Evolutionary conservation across 306 rosid species (phyloP).

Genomic region (Acacia melanoxylon): DNA sequence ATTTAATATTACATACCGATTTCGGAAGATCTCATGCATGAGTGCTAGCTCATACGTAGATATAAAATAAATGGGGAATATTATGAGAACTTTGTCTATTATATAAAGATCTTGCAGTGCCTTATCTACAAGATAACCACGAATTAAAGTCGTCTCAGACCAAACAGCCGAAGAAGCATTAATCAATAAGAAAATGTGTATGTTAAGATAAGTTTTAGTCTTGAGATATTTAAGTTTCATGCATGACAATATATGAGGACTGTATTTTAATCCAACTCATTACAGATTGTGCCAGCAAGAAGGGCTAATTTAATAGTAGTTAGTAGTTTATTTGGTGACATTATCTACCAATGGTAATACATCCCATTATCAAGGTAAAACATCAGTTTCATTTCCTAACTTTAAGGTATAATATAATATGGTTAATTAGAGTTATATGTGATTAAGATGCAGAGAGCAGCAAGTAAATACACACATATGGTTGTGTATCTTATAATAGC

Average conservation of each 20-base stretch:
- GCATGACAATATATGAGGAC: neutral
- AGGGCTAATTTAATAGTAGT: neutral
- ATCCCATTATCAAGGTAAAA: neutral
- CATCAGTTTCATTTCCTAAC: neutral
- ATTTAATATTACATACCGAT: neutral
- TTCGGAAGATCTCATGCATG: neutral
- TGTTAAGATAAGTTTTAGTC: neutral
- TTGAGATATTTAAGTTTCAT: neutral
- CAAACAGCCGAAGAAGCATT: constrained; percentile 5
- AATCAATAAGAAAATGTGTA: neutral
- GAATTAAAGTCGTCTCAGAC: neutral
- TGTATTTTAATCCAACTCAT: neutral
- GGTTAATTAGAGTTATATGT: neutral
- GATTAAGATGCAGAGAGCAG: neutral
- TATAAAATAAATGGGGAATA: neutral
- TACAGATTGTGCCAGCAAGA: neutral
- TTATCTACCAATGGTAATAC: neutral
- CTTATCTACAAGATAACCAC: constrained; percentile 13
- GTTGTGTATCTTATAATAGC: neutral
- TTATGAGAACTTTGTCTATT: neutral
- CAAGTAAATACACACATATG: neutral
- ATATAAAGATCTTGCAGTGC: neutral
- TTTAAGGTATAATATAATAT: neutral
- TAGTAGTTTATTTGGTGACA: neutral
- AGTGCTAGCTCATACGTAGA: neutral